These are phyloP conservation scores for Dothistroma pini DNA, from an alignment of 2,329 filamentous ascomycete species.

Conservation along the genomic window DNA sequence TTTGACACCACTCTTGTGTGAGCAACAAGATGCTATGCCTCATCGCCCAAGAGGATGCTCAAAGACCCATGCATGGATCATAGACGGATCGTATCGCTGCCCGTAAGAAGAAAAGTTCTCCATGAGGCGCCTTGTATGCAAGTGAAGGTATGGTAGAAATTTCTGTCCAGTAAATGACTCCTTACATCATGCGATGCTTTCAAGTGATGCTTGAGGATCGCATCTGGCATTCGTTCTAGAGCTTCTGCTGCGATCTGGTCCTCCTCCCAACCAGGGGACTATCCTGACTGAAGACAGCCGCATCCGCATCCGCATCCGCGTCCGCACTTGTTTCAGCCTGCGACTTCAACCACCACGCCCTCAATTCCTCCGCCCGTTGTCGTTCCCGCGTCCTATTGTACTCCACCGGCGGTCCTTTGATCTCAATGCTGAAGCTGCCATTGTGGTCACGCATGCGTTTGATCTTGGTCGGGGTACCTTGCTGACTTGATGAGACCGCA, in stretches of 20 bases:
- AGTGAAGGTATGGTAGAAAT: too few relatives aligned
- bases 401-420: constrained; percentile 46
- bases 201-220: background rate
- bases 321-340: too few relatives aligned
- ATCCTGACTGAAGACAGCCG: background rate
- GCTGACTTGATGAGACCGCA: background rate
- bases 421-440: constrained; percentile 32
- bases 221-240: background rate
- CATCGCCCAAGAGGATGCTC: too few relatives aligned
- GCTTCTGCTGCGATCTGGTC: background rate
- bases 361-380: constrained; percentile 39
- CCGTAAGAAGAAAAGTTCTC: too few relatives aligned
- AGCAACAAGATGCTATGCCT: too few relatives aligned
- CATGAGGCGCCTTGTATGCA: too few relatives aligned
- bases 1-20: too few relatives aligned
- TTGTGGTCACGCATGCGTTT: constrained; percentile 9
- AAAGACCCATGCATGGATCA: too few relatives aligned
- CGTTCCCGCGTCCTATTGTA: constrained; percentile 44
- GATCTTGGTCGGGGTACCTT: constrained; percentile 29
- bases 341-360: constrained; percentile 37
- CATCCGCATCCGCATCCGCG: background rate
- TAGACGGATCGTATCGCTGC: too few relatives aligned
- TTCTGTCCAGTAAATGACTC: background rate
- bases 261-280: background rate
- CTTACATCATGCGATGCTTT: background rate